Conservation (phyloP, 225 moss, liverwort and hornwort genomes). For the Polytrichum formosum region DNA sequence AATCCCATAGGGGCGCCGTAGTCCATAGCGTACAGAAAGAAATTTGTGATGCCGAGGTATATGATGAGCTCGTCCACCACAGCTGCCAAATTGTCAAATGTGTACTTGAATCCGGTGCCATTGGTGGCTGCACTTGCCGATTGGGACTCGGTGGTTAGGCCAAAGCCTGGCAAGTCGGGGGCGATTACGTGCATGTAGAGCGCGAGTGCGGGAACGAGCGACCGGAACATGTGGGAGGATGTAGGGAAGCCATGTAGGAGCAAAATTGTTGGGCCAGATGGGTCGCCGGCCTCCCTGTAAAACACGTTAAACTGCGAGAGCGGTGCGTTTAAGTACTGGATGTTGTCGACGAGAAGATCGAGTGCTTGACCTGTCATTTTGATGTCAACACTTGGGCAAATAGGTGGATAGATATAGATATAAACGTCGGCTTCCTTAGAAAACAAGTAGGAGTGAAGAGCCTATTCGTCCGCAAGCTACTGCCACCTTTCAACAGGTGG, state of each 20-base stretch:
- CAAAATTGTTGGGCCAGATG: slow-evolving; percentile 36
- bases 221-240: slow-evolving; percentile 57
- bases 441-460: too few species aligned
- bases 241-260: slow-evolving; percentile 60
- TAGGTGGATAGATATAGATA: too few species aligned
- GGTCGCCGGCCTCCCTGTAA: slow-evolving; percentile 39
- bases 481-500: too few species aligned
- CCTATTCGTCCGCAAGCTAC: too few species aligned
- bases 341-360: neutral
- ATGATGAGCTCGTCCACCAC: slow-evolving; percentile 40
- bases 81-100: slow-evolving; percentile 41
- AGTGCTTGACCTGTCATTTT: neutral
- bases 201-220: slow-evolving; percentile 39
- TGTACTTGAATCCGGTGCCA: slow-evolving; percentile 29
- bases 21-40: slow-evolving; percentile 43
- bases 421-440: too few species aligned
- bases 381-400: too few species aligned
- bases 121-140: slow-evolving; percentile 1
- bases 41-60: slow-evolving; percentile 22
- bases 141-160: slow-evolving; percentile 43
- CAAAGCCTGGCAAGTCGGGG: slow-evolving; percentile 47
- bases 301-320: slow-evolving; percentile 33
- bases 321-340: neutral
- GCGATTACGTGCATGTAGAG: slow-evolving; percentile 37
- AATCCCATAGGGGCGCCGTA: slow-evolving; percentile 54